A percentile compares a stretch with the other conserved stretches of the same genome.
These are phyloP conservation scores for Halophytophthora polymorphica DNA, from an alignment of 352 stramenopile genomes.

Conservation along the genomic window DNA sequence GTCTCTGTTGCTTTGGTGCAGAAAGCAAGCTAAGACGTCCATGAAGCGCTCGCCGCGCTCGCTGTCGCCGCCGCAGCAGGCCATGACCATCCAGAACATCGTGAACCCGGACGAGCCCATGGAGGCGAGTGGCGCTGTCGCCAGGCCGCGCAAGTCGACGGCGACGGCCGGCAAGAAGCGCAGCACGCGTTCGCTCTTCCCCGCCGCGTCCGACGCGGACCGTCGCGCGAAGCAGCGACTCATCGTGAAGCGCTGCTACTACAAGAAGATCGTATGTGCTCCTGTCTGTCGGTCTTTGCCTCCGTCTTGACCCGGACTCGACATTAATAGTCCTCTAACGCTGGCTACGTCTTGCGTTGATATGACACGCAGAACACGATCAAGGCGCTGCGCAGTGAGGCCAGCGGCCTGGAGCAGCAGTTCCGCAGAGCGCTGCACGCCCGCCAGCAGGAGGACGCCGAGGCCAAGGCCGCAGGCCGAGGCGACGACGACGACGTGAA, in stretches of 20 bases:
- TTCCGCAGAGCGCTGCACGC: constrained; percentile 33
- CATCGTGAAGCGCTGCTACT: constrained; percentile 74
- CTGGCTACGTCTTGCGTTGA: constrained; percentile 2
- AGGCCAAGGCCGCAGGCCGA: constrained; percentile 9
- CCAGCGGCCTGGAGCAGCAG: constrained; percentile 30
- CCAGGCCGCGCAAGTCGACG: constrained; percentile 3
- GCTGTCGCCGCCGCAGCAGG: constrained; percentile 18
- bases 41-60: constrained; percentile 24
- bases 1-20: constrained; percentile 2
- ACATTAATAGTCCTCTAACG: neutral
- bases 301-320: constrained; percentile 6
- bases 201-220: constrained; percentile 43
- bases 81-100: constrained; percentile 27
- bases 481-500: constrained; percentile 16
- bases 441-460: constrained; percentile 29
- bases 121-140: constrained; percentile 15
- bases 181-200: constrained; percentile 49
- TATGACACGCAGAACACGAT: constrained; percentile 52
- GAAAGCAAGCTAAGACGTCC: constrained; percentile 26
- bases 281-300: constrained; percentile 10
- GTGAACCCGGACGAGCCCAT: constrained; percentile 18
- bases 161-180: constrained; percentile 31
- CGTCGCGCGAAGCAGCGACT: constrained; percentile 63
- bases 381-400: constrained; percentile 57
- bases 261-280: constrained; percentile 75